Evolutionary conservation across 352 stramenopile genomes (phyloP), one percentile per base, ranked within the genome.

Genomic region (Thraustotheca clavata): DNA sequence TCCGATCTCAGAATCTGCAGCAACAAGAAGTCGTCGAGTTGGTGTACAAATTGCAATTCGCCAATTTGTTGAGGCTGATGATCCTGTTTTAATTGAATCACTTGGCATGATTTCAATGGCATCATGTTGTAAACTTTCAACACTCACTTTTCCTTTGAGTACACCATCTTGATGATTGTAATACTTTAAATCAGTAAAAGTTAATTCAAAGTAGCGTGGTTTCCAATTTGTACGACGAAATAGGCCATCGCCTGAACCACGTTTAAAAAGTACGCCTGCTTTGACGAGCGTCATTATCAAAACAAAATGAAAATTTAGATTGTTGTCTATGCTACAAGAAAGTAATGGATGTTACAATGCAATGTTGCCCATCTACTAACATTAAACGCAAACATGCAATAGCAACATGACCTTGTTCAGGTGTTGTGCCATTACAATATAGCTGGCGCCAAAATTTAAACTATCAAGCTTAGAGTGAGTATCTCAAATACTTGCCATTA

Each of bases 141-240:
- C 70, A 68, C 81, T 80, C 60, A 92, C 61, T 47, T 87, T 78
- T 60, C 79, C 83, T 32, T 84, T 84, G 27, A 88, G 67, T 39
- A 88, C 79, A 7, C 83, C 83, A 65, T 90, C 75, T 68, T 92
- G 77, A 48, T 89, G 89, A 38, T 74, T 88, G 48, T 78, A 92
- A 71, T 89, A 92, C 54, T 76, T 71, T 11, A 92, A 73, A 41
- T 71, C 74, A 5, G 69, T 57, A 0, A 70, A 62, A 24, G 79
- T 89, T 9, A 65, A 46, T 46, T 55, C 57, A 67, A 92, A 90
- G 67, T 88, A 88, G 35, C 83, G 79, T 49, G 81, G 80, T 67
- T 92, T 92, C 83, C 83, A 92, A 61, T 84, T 88, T 62, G 76
- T 82, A 35, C 79, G 77, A 2, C 79, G 80, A 60, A 92, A 80